Base-by-base conservation (phyloP, 2,329 filamentous ascomycete species). In the Penicillium aurantiogriseum region DNA sequence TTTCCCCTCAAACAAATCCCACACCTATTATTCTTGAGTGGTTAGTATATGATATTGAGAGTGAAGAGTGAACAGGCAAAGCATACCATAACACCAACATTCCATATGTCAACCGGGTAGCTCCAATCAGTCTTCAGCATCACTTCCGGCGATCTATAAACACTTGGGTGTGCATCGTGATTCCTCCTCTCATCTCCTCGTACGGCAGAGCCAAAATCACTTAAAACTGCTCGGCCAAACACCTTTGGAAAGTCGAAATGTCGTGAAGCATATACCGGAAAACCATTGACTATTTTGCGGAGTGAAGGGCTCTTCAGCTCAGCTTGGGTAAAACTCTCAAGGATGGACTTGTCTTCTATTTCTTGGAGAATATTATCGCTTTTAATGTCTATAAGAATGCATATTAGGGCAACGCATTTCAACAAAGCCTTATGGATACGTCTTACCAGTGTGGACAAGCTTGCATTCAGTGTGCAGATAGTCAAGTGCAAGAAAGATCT, bases 401-500 rank as follows among this genome's bases (percentile, higher is more conserved):
- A n/a, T 4, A 23, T 54, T 25, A 48, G 36, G 44, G 23, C 3
- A 25, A 27, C 1, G n/a, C 7, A 4, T 3, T 13, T 33, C 5
- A 8, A 13, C 6, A 25, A 17, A 25, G 36, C 11, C n/a, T 29
- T 29, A 29, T 21, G 7, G n/a, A 35, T 25, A 29, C 1, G 6
- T 1, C 10, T 29, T 39, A 35, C 38, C 49, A 2, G 38, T 51
- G 63, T 81, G 79, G 23, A 79, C 70, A 56, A 81, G 63, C 36
- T 75, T 73, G 66, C 73, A 51, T 31, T 51, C 49, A 17, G 38
- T 51, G 27, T 51, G 49, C n/a, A 51, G 19, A 8, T 73, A 65
- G 25, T 80, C 75, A 5, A 80, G 71, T 19, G 76, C 77, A 38
- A 71, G 70, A 23, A 80, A 74, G 5, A 76, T 31, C 35, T 73